Base-by-base conservation (phyloP, 805 yeast species). In the Candida montana region DNA sequence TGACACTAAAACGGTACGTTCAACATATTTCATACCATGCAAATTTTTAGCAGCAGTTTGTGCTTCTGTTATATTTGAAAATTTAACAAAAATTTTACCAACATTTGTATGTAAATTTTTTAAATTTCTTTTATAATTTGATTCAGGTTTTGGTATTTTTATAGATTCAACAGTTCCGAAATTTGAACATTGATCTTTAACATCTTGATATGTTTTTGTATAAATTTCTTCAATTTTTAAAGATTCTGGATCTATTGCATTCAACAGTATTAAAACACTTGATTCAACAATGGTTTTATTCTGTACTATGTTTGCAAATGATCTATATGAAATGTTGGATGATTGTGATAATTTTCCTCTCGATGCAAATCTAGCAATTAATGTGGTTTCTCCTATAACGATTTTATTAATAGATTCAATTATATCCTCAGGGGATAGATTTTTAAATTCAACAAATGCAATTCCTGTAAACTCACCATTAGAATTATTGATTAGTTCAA, bases 31-130 rank as follows among this genome's bases (percentile, higher is more conserved):
- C 39, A 81, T 63, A 1, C 95, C 95, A 8, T 83, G 77, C 15
- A 87, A 51, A 9, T 68, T 72, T 9, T 61, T 45, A 61, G 77
- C 64, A 0, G 93, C 95, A 8, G 61, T 58, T 6, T 64, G 57
- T 1, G 95, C 81, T 2, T 63, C 61, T 2, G 72, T 73, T 2
- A 67, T 61, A 11, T 66, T 64, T 1, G 67, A 69, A 60, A 83
- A 89, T 58, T 81, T 77, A 18, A 85, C 76, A 58, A 71, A 88
- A 0, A 88, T 70, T 47, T 77, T 81, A 0, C 96, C 96, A 36
- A 81, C 70, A 6, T 84, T 86, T 3, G 82, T 69, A 29, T 68
- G 66, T 4, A 63, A 52, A 36, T 63, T 62, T 56, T 70, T 65
- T 49, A 71, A 52, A 54, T 76, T 69, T 56, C 72, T 61, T 39